Base-by-base conservation (phyloP, 108 stramenopile genomes). In the Nannochloropsis gaditana region DNA sequence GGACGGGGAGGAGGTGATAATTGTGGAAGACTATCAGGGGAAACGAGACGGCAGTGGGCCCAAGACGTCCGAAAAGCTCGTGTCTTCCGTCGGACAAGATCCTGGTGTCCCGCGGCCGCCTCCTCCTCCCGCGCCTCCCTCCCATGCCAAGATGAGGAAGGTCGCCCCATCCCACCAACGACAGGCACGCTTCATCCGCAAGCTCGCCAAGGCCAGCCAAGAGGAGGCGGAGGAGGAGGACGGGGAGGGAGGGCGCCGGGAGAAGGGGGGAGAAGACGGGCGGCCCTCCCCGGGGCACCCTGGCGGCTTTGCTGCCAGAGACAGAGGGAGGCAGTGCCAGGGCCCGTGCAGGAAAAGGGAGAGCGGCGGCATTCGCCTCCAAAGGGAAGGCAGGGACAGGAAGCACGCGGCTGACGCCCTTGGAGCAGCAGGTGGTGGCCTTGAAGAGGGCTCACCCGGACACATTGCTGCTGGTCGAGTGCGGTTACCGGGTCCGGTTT, bases 381-480 rank as follows among this genome's bases (percentile, higher is more conserved):
- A 31, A 31, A 31, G 31, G 31, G 31, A 31, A 31, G 31, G 31
- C 31, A 31, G 31, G 31, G 31, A 1, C 31, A 31, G 31, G 31
- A 1, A 31, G 31, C 31, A 31, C 31, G 31, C 31, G 59, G 82
- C 82, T 86, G 4, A 88, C 88, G 17, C 88, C 88, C 21, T 85
- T 88, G 87, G 88, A 88, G 83, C 84, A 88, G 87, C 88, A 88
- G 41, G 88, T 88, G 79, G n/a, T 85, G 15, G 88, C 84, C 21
- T 83, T 88, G 41, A 87, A 87, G 80, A 84, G n/a, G 44, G 44
- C 84, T 11, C 84, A 88, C 82, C 87, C 88, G 43, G 88, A 86
- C 21, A 44, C 83, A 10, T 44, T 89, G 85, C 86, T 89, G 43
- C 43, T 88, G 84, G 82, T 89, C 43, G 88, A 89, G 85, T 89